Percentiles rank a stretch among this genome's conserved stretches.
These are phyloP conservation scores for Oehlia diaphana DNA, from an alignment of 192 early-diverging fungal genomes.

Conservation along the genomic window DNA sequence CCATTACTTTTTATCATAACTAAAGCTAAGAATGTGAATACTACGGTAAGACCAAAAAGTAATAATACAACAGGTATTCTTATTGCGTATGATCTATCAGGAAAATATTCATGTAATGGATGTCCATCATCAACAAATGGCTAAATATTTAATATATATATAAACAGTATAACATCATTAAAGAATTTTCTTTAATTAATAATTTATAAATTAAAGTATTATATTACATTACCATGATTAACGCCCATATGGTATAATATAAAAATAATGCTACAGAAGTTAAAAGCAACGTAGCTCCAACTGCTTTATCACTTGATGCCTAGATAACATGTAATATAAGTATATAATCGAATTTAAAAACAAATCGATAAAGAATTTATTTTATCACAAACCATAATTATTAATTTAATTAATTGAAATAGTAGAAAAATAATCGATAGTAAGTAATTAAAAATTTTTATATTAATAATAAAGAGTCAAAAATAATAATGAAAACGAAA, in stretches of 20 bases:
- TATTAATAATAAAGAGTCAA: too few species aligned
- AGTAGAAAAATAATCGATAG: too few species aligned
- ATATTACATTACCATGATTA: conserved; percentile 67
- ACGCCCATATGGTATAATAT: conserved; percentile 90
- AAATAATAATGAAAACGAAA: too few species aligned
- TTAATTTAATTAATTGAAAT: too few species aligned
- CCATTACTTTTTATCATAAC: conserved; percentile 79
- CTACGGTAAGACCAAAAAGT: conserved; percentile 71
- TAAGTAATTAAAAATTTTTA: too few species aligned
- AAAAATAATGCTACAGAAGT: conserved; percentile 73
- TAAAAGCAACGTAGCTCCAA: conserved; percentile 72
- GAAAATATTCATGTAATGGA: conserved; percentile 76
- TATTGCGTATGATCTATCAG: conserved; percentile 82
- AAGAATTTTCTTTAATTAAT: not conserved
- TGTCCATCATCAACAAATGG: conserved; percentile 82
- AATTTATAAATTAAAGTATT: not conserved
- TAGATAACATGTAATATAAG: not conserved
- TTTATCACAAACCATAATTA: too few species aligned
- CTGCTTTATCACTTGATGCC: conserved; percentile 61
- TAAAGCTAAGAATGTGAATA: conserved; percentile 78
- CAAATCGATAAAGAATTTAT: too few species aligned
- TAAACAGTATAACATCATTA: not conserved
- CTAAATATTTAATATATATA: conserved; percentile 35
- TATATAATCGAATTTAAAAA: too few species aligned
- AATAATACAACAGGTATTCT: conserved; percentile 81